Conservation (phyloP, 73 alveolate species). For the Paramecium octaurelia region DNA sequence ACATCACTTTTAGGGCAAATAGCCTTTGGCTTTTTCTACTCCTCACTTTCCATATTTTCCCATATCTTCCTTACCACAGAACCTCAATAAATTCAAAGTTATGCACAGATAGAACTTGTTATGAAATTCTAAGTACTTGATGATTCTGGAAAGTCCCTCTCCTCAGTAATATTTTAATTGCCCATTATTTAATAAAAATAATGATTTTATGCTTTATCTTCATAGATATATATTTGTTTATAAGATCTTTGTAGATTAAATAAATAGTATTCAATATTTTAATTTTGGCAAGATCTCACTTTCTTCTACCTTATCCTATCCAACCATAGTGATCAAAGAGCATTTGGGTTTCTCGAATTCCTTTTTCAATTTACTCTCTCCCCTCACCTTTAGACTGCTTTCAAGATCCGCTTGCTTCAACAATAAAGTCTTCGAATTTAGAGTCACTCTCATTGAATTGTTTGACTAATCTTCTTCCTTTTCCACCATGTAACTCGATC, state of each 20-base stretch:
- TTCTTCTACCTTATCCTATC: not conserved
- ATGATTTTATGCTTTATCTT: not conserved
- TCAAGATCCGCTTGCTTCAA: not conserved
- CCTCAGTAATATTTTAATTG: not conserved
- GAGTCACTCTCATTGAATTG: not conserved
- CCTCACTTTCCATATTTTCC: constrained; percentile 80
- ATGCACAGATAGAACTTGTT: not conserved
- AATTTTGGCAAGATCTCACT: not conserved
- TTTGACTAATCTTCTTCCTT: not conserved
- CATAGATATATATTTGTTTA: not conserved
- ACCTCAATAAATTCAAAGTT: constrained; percentile 21
- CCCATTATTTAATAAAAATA: not conserved
- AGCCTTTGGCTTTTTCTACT: constrained; percentile 63
- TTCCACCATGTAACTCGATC: not conserved
- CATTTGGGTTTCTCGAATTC: not conserved
- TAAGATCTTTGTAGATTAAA: not conserved
- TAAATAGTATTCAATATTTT: not conserved
- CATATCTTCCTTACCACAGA: constrained; percentile 55
- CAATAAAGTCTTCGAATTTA: not conserved
- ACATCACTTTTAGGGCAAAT: constrained; percentile 83
- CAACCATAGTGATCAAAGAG: not conserved
- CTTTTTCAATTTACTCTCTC: not conserved
- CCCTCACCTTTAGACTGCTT: not conserved
- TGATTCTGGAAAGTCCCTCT: not conserved
- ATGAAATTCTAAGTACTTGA: not conserved